Percentiles rank a stretch among this genome's conserved stretches.
phyloP scores from a whole-genome alignment of 441 rosid genomes.

The Eutrema salsugineum region DNA sequence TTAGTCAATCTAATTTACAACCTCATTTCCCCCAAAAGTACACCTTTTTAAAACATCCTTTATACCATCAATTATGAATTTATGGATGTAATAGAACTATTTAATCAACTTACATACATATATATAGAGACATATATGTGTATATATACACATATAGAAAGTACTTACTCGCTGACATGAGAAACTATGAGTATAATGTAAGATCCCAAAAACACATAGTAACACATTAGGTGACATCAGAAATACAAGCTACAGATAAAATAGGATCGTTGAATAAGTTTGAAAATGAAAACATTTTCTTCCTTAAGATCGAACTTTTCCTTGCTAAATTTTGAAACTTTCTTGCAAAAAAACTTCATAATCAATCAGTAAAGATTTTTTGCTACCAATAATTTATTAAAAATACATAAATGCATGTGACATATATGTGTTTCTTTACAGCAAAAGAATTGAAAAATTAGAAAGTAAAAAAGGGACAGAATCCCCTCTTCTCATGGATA shows the following conservation, averaged over 20 bases:
- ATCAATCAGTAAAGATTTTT: background rate
- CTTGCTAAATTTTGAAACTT: background rate
- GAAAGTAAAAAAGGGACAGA: conserved; percentile 30
- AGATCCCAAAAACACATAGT: background rate
- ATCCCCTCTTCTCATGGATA: conserved; percentile 17
- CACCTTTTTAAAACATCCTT: too few relatives aligned
- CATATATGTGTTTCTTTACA: conserved; percentile 22
- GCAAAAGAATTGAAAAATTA: background rate
- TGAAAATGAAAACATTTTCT: background rate
- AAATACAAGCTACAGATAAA: too few relatives aligned
- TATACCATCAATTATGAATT: background rate
- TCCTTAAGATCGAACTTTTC: background rate
- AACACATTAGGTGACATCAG: background rate
- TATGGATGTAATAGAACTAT: background rate
- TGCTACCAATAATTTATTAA: background rate
- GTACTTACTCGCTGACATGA: background rate
- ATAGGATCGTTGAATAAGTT: background rate
- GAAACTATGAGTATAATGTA: background rate
- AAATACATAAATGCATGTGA: conserved; percentile 19
- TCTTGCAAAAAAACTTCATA: background rate
- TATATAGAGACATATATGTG: too few relatives aligned
- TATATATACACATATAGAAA: background rate
- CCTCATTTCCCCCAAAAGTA: background rate
- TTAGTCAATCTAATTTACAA: background rate
- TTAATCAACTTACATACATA: background rate